Percentiles rank a stretch among this genome's conserved stretches.
Evolutionary conservation across 2,329 filamentous ascomycete species (phyloP).

Genomic region (Fusarium sp.): DNA sequence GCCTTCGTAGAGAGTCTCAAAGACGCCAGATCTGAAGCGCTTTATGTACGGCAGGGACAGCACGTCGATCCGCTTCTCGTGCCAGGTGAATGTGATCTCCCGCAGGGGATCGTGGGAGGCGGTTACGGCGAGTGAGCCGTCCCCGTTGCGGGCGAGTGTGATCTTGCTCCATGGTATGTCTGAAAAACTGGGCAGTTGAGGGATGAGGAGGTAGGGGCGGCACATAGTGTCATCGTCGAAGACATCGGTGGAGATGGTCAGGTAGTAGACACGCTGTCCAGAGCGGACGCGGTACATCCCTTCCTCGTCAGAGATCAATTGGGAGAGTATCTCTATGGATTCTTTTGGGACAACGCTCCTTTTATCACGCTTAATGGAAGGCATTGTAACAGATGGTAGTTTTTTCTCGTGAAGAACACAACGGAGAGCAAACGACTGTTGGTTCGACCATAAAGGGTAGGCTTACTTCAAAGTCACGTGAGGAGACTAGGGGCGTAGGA

Average conservation of each 20-base stretch:
- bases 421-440: not conserved
- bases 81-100: conserved; percentile 40
- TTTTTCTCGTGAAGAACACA: not conserved
- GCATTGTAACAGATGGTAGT: too few species aligned
- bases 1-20: conserved; percentile 28
- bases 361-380: too few species aligned
- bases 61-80: conserved; percentile 44
- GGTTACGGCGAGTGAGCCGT: not conserved
- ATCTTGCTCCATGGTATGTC: conserved; percentile 45
- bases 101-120: conserved; percentile 1
- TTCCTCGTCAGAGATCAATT: conserved; percentile 31
- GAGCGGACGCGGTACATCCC: conserved; percentile 44
- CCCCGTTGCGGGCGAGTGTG: not conserved
- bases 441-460: too few species aligned
- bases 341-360: conserved; percentile 3
- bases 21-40: conserved; percentile 45
- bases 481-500: too few species aligned
- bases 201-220: conserved; percentile 51
- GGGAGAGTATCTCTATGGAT: conserved; percentile 33
- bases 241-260: conserved; percentile 43
- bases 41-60: conserved; percentile 40
- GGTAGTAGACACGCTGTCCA: conserved; percentile 40
- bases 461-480: too few species aligned
- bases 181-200: conserved; percentile 47
- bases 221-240: conserved; percentile 52